Conservation (phyloP, 2,329 filamentous ascomycete species). For the Biscogniauxia marginata region DNA sequence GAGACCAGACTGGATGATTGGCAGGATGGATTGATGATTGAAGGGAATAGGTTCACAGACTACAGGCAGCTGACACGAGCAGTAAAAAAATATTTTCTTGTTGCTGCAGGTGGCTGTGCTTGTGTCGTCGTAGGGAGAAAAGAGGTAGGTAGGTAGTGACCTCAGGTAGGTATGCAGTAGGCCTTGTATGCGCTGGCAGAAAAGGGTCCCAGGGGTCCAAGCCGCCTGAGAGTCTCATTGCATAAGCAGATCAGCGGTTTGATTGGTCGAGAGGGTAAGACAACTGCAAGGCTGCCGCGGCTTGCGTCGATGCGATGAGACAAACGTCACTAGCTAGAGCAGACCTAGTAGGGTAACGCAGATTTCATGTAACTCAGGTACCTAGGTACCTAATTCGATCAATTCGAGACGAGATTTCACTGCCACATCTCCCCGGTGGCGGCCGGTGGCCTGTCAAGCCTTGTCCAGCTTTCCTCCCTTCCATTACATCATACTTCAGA, state of each 20-base stretch:
- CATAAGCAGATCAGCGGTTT: background rate
- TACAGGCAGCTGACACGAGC: background rate
- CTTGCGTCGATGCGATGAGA: background rate
- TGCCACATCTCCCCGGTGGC: background rate
- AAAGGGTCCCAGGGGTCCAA: background rate
- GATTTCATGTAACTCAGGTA: too few relatives aligned
- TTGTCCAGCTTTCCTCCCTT: too few relatives aligned
- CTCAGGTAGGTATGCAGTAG: too few relatives aligned
- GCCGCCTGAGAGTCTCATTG: conserved; percentile 2
- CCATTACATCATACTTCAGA: background rate
- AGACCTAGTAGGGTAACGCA: too few relatives aligned
- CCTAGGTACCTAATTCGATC: background rate
- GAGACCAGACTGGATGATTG: too few relatives aligned
- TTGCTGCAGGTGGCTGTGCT: background rate
- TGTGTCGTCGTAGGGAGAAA: background rate
- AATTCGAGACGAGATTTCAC: background rate
- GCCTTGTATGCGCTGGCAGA: conserved; percentile 1
- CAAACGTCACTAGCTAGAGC: background rate
- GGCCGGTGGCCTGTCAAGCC: background rate
- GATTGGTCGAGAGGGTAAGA: background rate
- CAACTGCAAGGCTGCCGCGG: background rate
- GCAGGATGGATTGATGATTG: background rate
- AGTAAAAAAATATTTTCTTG: background rate
- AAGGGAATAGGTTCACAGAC: background rate
- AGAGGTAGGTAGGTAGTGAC: background rate